Evolutionary conservation across 441 rosid species (phyloP), one percentile per base, ranked within the genome.

Genomic region (Aquilaria agallochum): DNA sequence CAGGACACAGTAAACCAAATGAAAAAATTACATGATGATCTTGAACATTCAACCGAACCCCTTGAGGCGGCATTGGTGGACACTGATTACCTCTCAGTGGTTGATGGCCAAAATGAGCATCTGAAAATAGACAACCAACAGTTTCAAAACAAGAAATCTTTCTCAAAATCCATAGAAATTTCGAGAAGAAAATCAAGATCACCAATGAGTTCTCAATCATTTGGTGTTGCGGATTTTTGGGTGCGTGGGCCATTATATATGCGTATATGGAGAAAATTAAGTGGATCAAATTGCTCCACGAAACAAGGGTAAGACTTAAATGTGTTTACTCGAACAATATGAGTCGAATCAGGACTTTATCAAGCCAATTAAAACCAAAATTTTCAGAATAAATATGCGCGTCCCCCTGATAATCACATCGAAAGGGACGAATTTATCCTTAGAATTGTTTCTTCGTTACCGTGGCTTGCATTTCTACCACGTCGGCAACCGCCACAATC

Each of bases 21-120:
- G 9, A 40, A 54, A 51, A 56, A 63, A 65, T 79, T 82, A 93
- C 97, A 79, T 88, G 79, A 60, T 58, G 81, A 63, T 90, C 96
- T 59, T 73, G 81, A 68, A 88, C 69, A 76, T 76, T 76, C 77
- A 94, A 72, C n/a, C 72, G 77, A 60, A 90, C 97, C 5, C 80
- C 74, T 42, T 67, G 96, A 65, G 59, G 34, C 60, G 80, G 49
- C 92, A 88, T 85, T 67, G 70, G 60, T 56, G 7, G 64, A 52
- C 63, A 64, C 7, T 65, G 55, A 52, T 68, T 69, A 60, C 71
- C 59, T 58, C 54, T 50, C 69, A 15, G 27, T 66, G 13, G 42
- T 44, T 64, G 65, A 61, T 55, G 55, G 63, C 27, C 49, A 55
- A 56, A 50, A 69, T 60, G 52, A 56, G 58, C 53, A 71, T 52